phyloP scores from a whole-genome alignment of 345 rosid species.

The Eucalyptus marginata region DNA sequence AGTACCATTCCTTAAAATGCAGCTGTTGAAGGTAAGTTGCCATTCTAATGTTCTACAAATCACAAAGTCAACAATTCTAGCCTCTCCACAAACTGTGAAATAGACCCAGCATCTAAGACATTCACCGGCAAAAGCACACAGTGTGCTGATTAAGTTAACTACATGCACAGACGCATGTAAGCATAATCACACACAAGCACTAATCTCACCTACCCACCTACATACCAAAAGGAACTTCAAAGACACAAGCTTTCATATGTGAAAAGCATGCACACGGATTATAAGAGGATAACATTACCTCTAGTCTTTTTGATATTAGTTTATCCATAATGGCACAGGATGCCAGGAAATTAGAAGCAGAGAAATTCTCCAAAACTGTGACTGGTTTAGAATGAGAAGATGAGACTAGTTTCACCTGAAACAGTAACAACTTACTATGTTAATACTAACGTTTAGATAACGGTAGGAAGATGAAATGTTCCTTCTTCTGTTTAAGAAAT shows the following conservation, averaged over 20 bases:
- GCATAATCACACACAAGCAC: not conserved
- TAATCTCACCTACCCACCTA: not conserved
- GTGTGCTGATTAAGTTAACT: not conserved
- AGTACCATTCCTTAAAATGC: not conserved
- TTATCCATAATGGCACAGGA: constrained; percentile 58
- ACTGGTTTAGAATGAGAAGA: constrained; percentile 20
- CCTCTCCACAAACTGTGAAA: not conserved
- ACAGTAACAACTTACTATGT: not conserved
- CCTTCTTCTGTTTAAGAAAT: not conserved
- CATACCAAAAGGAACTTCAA: not conserved
- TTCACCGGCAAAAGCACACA: not conserved
- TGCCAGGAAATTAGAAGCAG: constrained; percentile 28
- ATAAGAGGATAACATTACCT: constrained; percentile 35
- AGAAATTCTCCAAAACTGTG: constrained; percentile 45
- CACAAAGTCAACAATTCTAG: not conserved
- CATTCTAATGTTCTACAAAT: not conserved
- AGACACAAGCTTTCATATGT: not conserved
- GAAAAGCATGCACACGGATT: not conserved
- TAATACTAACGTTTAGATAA: not conserved
- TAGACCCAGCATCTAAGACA: not conserved
- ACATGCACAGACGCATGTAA: not conserved
- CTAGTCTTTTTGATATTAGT: constrained; percentile 49
- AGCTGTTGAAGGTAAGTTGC: not conserved
- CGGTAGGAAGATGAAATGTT: not conserved
- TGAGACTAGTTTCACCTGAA: constrained; percentile 47